phyloP scores from a whole-genome alignment of 2,329 filamentous ascomycete genomes.

The Beauveria sp. region DNA sequence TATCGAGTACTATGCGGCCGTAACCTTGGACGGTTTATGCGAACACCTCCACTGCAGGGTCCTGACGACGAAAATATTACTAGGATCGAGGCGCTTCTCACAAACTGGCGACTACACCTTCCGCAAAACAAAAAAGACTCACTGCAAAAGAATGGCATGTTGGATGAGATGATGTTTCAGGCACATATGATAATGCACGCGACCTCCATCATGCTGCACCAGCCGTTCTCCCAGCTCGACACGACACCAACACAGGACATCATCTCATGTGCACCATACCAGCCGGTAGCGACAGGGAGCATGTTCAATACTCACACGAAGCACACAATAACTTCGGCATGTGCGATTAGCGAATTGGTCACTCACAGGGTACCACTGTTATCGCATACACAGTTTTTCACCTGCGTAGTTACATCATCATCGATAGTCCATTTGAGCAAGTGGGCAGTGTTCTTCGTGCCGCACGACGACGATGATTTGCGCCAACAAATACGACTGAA shows the following conservation, averaged over 20 bases:
- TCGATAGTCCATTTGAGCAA: conserved; percentile 77
- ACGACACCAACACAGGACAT: conserved; percentile 49
- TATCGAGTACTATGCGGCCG: conserved; percentile 77
- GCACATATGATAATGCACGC: conserved; percentile 70
- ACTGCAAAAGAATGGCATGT: conserved; percentile 58
- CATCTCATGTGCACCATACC: conserved; percentile 60
- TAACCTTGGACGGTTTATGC: conserved; percentile 70
- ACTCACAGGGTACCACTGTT: conserved; percentile 65
- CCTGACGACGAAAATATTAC: conserved; percentile 46
- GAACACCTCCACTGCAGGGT: conserved; percentile 42
- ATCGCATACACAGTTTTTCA: conserved; percentile 77
- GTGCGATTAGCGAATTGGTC: conserved; percentile 67
- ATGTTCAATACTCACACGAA: conserved; percentile 62
- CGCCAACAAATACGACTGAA: conserved; percentile 73
- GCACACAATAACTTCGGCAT: conserved; percentile 73
- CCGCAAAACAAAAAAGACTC: conserved; percentile 64
- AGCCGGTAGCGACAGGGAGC: conserved; percentile 39
- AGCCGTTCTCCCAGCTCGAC: conserved; percentile 70
- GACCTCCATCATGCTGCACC: conserved; percentile 67
- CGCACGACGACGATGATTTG: conserved; percentile 55
- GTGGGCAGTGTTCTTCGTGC: conserved; percentile 59
- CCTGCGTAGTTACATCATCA: conserved; percentile 69
- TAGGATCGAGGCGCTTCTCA: conserved; percentile 45
- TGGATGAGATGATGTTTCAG: conserved; percentile 90
- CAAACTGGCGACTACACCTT: conserved; percentile 74